Percentiles rank a stretch among this genome's conserved stretches.
phyloP scores from a whole-genome alignment of 2,329 filamentous ascomycete species.

The Byssothecium circinans region DNA sequence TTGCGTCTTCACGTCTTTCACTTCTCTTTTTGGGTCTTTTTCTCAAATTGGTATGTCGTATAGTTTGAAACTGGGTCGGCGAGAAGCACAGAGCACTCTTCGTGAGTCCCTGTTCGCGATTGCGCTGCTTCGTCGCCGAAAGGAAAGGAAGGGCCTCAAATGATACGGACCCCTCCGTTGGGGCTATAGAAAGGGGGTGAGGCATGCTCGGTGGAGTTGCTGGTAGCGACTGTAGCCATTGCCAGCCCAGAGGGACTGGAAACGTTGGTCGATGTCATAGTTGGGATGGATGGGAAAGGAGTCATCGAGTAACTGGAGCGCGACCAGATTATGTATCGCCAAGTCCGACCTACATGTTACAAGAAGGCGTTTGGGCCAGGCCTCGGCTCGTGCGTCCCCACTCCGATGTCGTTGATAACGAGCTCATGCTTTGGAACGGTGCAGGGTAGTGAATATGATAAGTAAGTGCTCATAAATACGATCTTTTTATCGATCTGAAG shows the following conservation, averaged over 20 bases:
- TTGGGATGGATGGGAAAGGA: constrained; percentile 29
- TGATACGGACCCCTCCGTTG: constrained; percentile 55
- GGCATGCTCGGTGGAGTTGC: constrained; percentile 27
- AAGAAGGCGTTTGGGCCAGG: neutral
- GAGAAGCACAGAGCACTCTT: constrained; percentile 21
- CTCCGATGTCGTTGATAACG: constrained; percentile 18
- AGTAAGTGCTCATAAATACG: neutral
- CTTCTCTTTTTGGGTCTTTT: constrained; percentile 5
- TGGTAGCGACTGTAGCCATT: constrained; percentile 14
- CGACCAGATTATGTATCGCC: neutral
- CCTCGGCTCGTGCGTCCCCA: constrained; percentile 4
- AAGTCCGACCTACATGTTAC: neutral
- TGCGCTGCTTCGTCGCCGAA: constrained; percentile 28
- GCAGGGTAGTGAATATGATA: constrained; percentile 2
- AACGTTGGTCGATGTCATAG: constrained; percentile 30
- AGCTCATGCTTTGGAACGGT: neutral
- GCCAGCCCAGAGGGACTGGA: constrained; percentile 32
- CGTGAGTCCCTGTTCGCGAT: constrained; percentile 6
- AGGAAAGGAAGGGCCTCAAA: constrained; percentile 42
- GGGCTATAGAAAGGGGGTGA: constrained; percentile 51
- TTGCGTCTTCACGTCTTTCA: neutral
- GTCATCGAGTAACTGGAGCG: constrained; percentile 13
- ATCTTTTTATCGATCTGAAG: neutral
- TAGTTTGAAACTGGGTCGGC: constrained; percentile 20
- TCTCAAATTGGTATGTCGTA: constrained; percentile 7